A percentile compares a stretch with the other conserved stretches of the same genome.
Conservation (phyloP, 495 filamentous ascomycete species). For the Parachaetomium inaequale region DNA sequence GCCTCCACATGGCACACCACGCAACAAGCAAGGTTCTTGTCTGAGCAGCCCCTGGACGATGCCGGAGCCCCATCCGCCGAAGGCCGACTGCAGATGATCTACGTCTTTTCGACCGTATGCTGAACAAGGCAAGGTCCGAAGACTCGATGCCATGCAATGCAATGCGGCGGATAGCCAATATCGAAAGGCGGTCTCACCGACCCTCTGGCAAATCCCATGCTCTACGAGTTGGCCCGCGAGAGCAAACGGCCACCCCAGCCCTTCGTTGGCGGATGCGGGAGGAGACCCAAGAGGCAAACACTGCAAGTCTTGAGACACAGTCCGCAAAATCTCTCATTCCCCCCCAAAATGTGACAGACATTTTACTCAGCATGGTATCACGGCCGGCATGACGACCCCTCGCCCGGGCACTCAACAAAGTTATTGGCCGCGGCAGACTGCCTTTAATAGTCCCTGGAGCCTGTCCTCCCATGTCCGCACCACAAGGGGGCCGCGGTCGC, state of each 20-base stretch:
- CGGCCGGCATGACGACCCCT: conserved; percentile 9
- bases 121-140: not conserved
- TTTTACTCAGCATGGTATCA: conserved; percentile 8
- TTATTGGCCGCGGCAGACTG: conserved; percentile 17
- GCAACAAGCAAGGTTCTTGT: not conserved
- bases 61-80: no score
- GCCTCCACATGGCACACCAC: conserved; percentile 17
- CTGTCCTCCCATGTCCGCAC: conserved; percentile 3
- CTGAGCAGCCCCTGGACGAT: not conserved
- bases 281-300: not conserved
- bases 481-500: not conserved
- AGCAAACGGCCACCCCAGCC: not conserved
- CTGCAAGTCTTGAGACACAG: not conserved
- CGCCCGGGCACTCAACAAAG: conserved; percentile 12
- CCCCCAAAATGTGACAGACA: not conserved
- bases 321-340: not conserved
- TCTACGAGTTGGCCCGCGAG: no score
- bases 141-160: conserved; percentile 5
- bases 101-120: not conserved
- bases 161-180: not conserved
- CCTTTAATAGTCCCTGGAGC: not conserved
- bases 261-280: not conserved
- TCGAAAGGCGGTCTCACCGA: not conserved
- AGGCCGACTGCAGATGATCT: not conserved
- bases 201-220: not conserved